A percentile compares a stretch with the other conserved stretches of the same genome.
Conservation (phyloP, 2,329 filamentous ascomycete genomes). For the Sordariomycetes sp. region DNA sequence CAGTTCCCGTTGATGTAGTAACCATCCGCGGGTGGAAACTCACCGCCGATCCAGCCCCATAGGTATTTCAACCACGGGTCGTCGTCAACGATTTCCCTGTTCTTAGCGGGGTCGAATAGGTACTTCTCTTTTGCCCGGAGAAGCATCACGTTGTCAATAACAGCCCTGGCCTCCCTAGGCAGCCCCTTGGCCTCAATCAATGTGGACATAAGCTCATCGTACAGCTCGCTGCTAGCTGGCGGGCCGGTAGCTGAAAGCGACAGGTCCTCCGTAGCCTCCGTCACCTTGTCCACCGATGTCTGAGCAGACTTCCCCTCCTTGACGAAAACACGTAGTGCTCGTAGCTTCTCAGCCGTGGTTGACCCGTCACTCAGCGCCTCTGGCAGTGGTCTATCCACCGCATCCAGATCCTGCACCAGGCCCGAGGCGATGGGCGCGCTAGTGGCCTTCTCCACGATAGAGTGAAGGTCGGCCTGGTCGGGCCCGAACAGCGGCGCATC, state of each 20-base stretch:
- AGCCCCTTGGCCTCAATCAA: slow-evolving; percentile 30
- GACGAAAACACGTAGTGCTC: slow-evolving; percentile 26
- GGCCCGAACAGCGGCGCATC: slow-evolving; percentile 44
- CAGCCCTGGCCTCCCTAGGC: slow-evolving; percentile 33
- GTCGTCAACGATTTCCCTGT: slow-evolving; percentile 54
- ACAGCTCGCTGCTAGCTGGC: slow-evolving; percentile 30
- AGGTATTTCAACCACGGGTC: slow-evolving; percentile 64
- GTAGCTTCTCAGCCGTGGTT: slow-evolving; percentile 34
- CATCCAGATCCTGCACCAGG: slow-evolving; percentile 21
- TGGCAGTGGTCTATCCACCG: slow-evolving; percentile 21
- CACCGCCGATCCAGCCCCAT: slow-evolving; percentile 65
- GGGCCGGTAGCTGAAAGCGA: slow-evolving; percentile 18
- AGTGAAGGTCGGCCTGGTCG: slow-evolving; percentile 26
- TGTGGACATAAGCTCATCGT: slow-evolving; percentile 37
- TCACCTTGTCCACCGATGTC: slow-evolving; percentile 8
- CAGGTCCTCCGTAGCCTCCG: slow-evolving; percentile 20
- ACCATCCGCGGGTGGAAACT: slow-evolving; percentile 12
- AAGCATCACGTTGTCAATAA: slow-evolving; percentile 45
- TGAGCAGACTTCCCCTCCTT: slow-evolving; percentile 6
- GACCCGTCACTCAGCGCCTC: slow-evolving; percentile 24
- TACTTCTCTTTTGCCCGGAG: slow-evolving; percentile 48
- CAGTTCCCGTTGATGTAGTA: not conserved
- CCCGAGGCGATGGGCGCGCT: slow-evolving; percentile 18
- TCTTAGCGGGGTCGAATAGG: slow-evolving; percentile 49
- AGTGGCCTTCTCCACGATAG: slow-evolving; percentile 25